Evolutionary conservation across 192 early-diverging fungal genomes (phyloP), one percentile per base, ranked within the genome.

Genomic region (Coemansia sp.): DNA sequence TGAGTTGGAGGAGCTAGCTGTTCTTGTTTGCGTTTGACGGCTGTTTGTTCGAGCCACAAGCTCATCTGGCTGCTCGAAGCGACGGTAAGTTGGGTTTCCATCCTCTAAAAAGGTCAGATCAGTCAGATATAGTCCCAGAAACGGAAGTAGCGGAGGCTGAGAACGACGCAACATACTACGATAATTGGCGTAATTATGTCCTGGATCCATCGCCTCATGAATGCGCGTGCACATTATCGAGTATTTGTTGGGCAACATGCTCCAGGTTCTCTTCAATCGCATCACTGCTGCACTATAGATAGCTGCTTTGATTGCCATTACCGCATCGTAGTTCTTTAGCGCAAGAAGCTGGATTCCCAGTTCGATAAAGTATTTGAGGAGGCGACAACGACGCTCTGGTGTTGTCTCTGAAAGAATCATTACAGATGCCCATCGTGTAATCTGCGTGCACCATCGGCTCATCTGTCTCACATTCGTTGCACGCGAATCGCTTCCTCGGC

Each of bases 41-140:
- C 5, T 41, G 52, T 50, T 63, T 22, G 30, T 21, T 0, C 25
- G 30, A 18, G 47, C 25, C 9, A 63, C 63, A 25, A 49, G 49
- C 31, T 67, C 64, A 24, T 67, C 49, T 1, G 69, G 66, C 44
- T 66, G 23, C 31, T 62, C 76, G 32, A 73, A 76, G 0, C 68
- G 67, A 22, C 87, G 72, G 61, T 76, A 87, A 0, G 88, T 87
- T 0, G 84, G 83, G 62, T 95, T 94, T 1, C 93, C 92, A 58
- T 93, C 92, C 55, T 93, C 88, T 22, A 90, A 76, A 71, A 95
- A 95, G 0, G 90, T 90, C 65, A 95, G 72, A 56, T 95, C 93
- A 8, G 86, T 90, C 18, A 95, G 72, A 28, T 88, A 92, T 21
- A 92, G 71, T 5, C 92, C 92, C 16, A 94, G 78, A 55, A 91